Evolutionary conservation across 805 yeast species (phyloP).

Genomic region (Tetrapisispora pingtungensis): DNA sequence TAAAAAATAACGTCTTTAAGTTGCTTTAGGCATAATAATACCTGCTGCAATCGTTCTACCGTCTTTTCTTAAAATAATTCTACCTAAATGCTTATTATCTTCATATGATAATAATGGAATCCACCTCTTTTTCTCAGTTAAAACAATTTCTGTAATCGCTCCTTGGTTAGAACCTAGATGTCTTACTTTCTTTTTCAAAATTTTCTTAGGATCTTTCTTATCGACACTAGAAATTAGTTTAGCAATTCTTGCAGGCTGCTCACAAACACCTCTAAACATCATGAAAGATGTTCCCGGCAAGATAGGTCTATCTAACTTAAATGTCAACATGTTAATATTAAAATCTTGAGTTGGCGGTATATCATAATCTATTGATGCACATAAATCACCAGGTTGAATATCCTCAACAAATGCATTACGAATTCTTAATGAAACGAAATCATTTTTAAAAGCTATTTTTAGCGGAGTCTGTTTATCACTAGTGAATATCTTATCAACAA

Average conservation of each 20-base stretch:
- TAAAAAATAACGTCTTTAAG: too few relatives aligned
- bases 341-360: constrained; percentile 40
- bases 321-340: constrained; percentile 49
- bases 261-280: constrained; percentile 64
- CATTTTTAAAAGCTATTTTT: constrained; percentile 42
- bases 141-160: constrained; percentile 92
- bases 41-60: constrained; percentile 98
- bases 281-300: constrained; percentile 72
- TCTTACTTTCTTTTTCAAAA: constrained; percentile 87
- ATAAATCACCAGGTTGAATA: constrained; percentile 59
- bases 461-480: constrained; percentile 15
- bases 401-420: constrained; percentile 31
- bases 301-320: constrained; percentile 61
- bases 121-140: constrained; percentile 86
- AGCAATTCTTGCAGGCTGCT: constrained; percentile 56
- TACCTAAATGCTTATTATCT: constrained; percentile 86
- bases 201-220: constrained; percentile 68
- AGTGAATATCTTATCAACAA: constrained; percentile 31
- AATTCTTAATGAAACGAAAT: constrained; percentile 39
- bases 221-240: constrained; percentile 52
- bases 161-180: constrained; percentile 90
- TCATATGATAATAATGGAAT: constrained; percentile 81
- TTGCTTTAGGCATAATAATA: constrained; percentile 20
- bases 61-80: constrained; percentile 95
- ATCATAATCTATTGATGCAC: constrained; percentile 38